These are phyloP conservation scores for Lineolata rhizophorae DNA, from an alignment of 495 filamentous ascomycete species.

Conservation along the genomic window DNA sequence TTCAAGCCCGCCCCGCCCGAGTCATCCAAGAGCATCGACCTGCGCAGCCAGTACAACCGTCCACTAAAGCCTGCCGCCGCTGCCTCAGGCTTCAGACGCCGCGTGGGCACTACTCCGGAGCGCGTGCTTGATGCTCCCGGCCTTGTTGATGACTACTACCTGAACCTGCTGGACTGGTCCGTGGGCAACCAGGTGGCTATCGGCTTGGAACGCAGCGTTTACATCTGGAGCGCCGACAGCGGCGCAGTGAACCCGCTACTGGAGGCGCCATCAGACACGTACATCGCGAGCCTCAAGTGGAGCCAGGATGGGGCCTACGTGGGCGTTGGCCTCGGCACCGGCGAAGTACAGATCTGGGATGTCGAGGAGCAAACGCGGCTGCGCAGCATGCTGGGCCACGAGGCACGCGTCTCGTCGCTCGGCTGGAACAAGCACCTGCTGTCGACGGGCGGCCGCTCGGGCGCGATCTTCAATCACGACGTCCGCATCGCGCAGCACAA, in stretches of 20 bases:
- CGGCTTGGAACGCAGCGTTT: constrained; percentile 87
- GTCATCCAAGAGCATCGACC: constrained; percentile 91
- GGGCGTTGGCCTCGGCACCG: constrained; percentile 79
- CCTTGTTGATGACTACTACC: constrained; percentile 94
- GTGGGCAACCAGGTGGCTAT: constrained; percentile 95
- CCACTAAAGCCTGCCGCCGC: constrained; percentile 62
- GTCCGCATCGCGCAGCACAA: constrained; percentile 97
- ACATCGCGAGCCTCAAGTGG: constrained; percentile 97
- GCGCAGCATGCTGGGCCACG: constrained; percentile 94
- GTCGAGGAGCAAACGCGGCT: constrained; percentile 88
- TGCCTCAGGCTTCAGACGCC: constrained; percentile 56
- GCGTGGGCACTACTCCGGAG: constrained; percentile 85
- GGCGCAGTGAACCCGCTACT: constrained; percentile 71
- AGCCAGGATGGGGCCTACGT: constrained; percentile 94
- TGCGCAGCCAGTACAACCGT: constrained; percentile 93
- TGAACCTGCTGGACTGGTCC: constrained; percentile 96
- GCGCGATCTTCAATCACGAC: constrained; percentile 97
- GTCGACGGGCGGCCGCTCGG: constrained; percentile 81
- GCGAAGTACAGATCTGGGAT: constrained; percentile 98
- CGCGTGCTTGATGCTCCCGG: constrained; percentile 94
- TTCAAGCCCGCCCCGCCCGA: constrained; percentile 96
- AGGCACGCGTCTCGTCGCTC: constrained; percentile 71
- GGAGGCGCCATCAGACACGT: constrained; percentile 73
- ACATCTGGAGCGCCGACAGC: constrained; percentile 96
- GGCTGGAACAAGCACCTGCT: constrained; percentile 96